phyloP scores from a whole-genome alignment of 352 stramenopile species.

The Phytophthora sansomeana region DNA sequence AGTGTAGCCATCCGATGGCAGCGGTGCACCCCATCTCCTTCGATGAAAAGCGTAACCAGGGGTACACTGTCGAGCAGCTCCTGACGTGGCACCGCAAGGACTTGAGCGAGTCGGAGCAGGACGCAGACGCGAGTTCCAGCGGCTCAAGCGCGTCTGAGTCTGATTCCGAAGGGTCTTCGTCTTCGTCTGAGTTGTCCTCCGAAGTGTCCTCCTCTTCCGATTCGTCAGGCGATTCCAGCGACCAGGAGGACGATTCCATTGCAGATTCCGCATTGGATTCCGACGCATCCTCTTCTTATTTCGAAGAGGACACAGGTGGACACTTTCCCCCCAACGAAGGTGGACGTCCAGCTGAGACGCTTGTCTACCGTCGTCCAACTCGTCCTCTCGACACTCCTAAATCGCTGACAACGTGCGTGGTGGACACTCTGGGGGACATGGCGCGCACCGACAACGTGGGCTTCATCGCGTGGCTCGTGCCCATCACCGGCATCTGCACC shows the following conservation, averaged over 20 bases:
- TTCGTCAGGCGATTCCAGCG: constrained; percentile 17
- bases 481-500: constrained; percentile 70
- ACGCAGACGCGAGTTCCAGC: constrained; percentile 1
- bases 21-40: constrained; percentile 22
- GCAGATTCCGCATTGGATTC: constrained; percentile 20
- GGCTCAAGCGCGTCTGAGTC: neutral
- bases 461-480: constrained; percentile 76
- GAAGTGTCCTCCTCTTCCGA: constrained; percentile 12
- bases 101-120: neutral
- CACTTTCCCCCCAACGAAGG: constrained; percentile 20
- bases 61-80: constrained; percentile 15
- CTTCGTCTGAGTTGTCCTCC: constrained; percentile 9
- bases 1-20: constrained; percentile 33
- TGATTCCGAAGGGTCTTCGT: constrained; percentile 18
- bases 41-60: constrained; percentile 13
- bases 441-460: constrained; percentile 62
- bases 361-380: constrained; percentile 5
- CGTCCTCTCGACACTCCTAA: neutral
- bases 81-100: constrained; percentile 23
- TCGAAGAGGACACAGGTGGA: constrained; percentile 13
- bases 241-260: constrained; percentile 24
- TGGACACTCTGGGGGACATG: constrained; percentile 35
- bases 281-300: constrained; percentile 4
- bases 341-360: constrained; percentile 15
- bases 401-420: constrained; percentile 3